Percentiles rank a stretch among this genome's conserved stretches.
These are phyloP conservation scores for Puccinia horiana DNA, from an alignment of 1,284 basidiomycete species.

Conservation along the genomic window DNA sequence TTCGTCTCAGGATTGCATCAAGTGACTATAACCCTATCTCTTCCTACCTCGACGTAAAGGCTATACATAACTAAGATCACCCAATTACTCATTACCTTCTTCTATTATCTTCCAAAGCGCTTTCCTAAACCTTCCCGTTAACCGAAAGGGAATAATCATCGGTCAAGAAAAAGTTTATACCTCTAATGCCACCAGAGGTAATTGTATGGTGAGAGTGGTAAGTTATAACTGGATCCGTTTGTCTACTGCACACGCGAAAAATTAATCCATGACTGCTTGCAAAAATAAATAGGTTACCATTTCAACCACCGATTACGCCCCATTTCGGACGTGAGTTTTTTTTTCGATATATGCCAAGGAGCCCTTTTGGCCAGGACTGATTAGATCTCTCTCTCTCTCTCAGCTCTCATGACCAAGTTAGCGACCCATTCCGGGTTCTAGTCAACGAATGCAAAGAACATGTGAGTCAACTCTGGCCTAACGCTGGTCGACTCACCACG, in stretches of 20 bases:
- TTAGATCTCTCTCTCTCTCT: background rate
- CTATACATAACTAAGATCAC: background rate
- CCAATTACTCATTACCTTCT: background rate
- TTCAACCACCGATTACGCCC: slow-evolving; percentile 4
- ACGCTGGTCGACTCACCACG: background rate
- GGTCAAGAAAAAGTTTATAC: background rate
- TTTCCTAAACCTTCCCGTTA: background rate
- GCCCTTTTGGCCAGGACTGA: background rate
- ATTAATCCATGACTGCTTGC: background rate
- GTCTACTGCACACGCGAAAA: background rate
- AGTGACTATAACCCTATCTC: background rate
- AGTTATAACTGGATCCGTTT: background rate
- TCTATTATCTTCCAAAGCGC: background rate
- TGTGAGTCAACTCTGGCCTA: background rate
- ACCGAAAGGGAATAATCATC: background rate
- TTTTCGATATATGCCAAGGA: background rate
- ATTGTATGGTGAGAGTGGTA: background rate
- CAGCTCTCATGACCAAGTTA: background rate
- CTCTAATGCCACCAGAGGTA: background rate
- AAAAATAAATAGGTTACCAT: background rate
- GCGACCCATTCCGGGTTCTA: background rate
- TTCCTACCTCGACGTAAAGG: background rate
- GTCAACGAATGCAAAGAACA: slow-evolving; percentile 2
- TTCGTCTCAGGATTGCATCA: background rate
- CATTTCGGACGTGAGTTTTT: background rate